Evolutionary conservation across 1,284 basidiomycete genomes (phyloP).

Genomic region (Xerocomus nothofagi): DNA sequence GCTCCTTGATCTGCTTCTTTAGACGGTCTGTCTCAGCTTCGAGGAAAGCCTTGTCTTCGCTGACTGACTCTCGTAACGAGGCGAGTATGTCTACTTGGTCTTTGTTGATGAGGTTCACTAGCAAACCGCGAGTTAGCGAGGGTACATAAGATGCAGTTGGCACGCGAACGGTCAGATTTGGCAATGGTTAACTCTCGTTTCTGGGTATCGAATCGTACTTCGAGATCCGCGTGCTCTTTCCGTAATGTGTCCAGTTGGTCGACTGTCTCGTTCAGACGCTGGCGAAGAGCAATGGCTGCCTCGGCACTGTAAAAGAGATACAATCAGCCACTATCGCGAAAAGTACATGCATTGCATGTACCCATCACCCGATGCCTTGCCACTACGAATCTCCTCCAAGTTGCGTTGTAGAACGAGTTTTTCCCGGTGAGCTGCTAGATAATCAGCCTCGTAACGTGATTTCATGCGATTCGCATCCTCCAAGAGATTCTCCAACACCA

Average conservation of each 20-base stretch:
- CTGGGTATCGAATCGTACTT: conserved; percentile 68
- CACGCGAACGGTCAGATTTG: conserved; percentile 78
- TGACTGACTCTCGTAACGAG: conserved; percentile 83
- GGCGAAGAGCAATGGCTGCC: conserved; percentile 83
- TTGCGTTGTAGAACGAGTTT: conserved; percentile 80
- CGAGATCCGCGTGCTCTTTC: conserved; percentile 68
- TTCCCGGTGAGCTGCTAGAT: conserved; percentile 81
- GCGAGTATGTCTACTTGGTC: conserved; percentile 83
- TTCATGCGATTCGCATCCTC: conserved; percentile 92
- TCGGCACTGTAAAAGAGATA: conserved; percentile 57
- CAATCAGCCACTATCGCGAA: conserved; percentile 9
- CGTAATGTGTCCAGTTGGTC: conserved; percentile 77
- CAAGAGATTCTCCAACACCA: conserved; percentile 87
- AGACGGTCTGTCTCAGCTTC: conserved; percentile 68
- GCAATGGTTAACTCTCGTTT: conserved; percentile 77
- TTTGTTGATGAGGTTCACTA: conserved; percentile 83
- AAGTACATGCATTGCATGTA: conserved; percentile 38
- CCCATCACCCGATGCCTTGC: conserved; percentile 83
- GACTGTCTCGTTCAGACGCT: conserved; percentile 84
- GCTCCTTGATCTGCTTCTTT: conserved; percentile 67
- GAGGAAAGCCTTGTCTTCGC: conserved; percentile 80
- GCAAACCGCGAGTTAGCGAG: not conserved
- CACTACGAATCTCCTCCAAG: conserved; percentile 86
- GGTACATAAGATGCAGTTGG: not conserved
- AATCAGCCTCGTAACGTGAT: conserved; percentile 86